phyloP scores from a whole-genome alignment of 2,329 filamentous ascomycete genomes.

The Periconia digitata region DNA sequence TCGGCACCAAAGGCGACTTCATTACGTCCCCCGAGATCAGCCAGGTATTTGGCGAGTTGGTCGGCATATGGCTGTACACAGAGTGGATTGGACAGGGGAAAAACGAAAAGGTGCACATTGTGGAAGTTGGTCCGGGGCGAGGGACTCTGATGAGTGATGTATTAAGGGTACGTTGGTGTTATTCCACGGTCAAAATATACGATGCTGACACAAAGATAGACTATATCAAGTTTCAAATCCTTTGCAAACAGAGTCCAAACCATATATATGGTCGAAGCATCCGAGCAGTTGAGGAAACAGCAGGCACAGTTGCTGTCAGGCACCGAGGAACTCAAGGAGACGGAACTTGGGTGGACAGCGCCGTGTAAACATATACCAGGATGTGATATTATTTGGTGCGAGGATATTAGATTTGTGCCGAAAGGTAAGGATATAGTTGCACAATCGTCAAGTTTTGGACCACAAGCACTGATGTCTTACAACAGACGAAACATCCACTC shows the following conservation, averaged over 20 bases:
- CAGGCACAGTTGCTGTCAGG: slow-evolving; percentile 85
- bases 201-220: slow-evolving; percentile 54
- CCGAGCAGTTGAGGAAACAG: slow-evolving; percentile 70
- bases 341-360: slow-evolving; percentile 72
- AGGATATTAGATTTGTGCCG: slow-evolving; percentile 83
- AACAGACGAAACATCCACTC: slow-evolving; percentile 67
- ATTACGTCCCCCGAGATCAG: slow-evolving; percentile 97
- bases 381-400: slow-evolving; percentile 80
- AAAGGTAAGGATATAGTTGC: slow-evolving; percentile 64
- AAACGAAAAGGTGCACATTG: slow-evolving; percentile 75
- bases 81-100: slow-evolving; percentile 94
- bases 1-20: slow-evolving; percentile 92
- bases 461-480: slow-evolving; percentile 17
- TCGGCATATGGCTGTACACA: slow-evolving; percentile 92
- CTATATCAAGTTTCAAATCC: slow-evolving; percentile 77
- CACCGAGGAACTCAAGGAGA: slow-evolving; percentile 67
- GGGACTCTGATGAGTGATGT: slow-evolving; percentile 98
- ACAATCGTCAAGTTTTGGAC: slow-evolving; percentile 2
- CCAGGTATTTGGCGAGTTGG: slow-evolving; percentile 91
- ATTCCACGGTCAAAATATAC: neutral
- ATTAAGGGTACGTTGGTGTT: slow-evolving; percentile 65
- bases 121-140: slow-evolving; percentile 91
- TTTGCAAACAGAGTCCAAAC: slow-evolving; percentile 77
- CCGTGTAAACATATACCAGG: slow-evolving; percentile 72
- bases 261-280: slow-evolving; percentile 97